Conservation (phyloP, 2,329 filamentous ascomycete species). For the Colletotrichum shisoi region DNA sequence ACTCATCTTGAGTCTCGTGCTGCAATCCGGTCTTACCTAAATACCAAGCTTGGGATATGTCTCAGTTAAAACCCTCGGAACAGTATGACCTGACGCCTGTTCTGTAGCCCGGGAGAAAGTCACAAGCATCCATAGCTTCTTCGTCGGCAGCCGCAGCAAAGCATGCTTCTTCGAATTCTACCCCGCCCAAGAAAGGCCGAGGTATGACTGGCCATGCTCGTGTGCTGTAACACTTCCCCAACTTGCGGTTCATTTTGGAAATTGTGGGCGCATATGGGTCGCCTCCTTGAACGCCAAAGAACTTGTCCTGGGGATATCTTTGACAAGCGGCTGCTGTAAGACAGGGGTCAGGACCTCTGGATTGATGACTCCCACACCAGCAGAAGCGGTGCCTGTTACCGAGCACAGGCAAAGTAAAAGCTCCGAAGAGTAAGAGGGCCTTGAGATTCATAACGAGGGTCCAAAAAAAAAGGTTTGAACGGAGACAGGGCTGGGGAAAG, state of each 20-base stretch:
- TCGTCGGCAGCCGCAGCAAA: background rate
- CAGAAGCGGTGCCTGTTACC: constrained; percentile 27
- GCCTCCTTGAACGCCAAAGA: constrained; percentile 10
- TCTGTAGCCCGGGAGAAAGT: background rate
- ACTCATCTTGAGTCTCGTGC: no score
- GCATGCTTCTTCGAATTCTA: constrained; percentile 17
- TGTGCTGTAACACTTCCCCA: constrained; percentile 6
- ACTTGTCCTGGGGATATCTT: constrained; percentile 11
- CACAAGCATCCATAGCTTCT: background rate
- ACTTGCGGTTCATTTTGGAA: constrained; percentile 13
- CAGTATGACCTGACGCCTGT: constrained; percentile 15
- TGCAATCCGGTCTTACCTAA: background rate
- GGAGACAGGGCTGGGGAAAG: no score
- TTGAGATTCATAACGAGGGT: background rate
- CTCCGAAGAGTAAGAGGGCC: background rate
- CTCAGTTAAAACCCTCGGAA: constrained; percentile 3
- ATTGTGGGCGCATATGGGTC: constrained; percentile 10
- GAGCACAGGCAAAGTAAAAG: background rate
- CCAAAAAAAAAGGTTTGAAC: background rate
- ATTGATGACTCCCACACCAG: constrained; percentile 18
- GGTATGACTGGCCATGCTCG: constrained; percentile 18
- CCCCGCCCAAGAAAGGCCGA: constrained; percentile 13
- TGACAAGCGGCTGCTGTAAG: constrained; percentile 18
- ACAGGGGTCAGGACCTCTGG: background rate
- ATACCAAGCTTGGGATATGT: background rate